Evolutionary conservation across 78 protist species (phyloP).

Genomic region (Speleostelium caveatum): DNA sequence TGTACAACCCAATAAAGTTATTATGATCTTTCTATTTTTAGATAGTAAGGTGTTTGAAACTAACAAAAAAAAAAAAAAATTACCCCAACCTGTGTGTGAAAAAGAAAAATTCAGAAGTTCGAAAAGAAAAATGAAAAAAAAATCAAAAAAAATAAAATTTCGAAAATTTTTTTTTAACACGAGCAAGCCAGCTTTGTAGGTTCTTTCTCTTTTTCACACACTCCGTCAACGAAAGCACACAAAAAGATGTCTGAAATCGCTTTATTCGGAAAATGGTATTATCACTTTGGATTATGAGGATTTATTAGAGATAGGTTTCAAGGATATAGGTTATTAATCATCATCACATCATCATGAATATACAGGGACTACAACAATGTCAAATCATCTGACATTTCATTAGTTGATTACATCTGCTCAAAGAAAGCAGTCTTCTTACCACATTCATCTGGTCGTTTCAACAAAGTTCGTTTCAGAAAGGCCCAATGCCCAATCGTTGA

Average conservation of each 20-base stretch:
- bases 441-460: constrained; percentile 99
- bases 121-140: no score
- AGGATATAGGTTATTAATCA: no score
- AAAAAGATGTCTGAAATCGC: constrained; percentile 20
- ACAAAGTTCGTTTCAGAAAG: constrained; percentile 98
- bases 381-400: constrained; percentile 72
- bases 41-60: no score
- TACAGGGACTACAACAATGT: constrained; percentile 79
- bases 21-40: no score
- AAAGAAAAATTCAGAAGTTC: no score
- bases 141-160: no score
- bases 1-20: no score
- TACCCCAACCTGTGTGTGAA: no score
- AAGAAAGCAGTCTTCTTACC: constrained; percentile 96
- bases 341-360: background rate
- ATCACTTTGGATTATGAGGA: background rate
- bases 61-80: no score
- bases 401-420: constrained; percentile 96
- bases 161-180: no score
- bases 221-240: background rate
- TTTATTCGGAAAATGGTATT: constrained; percentile 66
- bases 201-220: background rate
- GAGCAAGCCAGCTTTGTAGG: background rate
- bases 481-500: constrained; percentile 99
- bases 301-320: background rate